A percentile compares a stretch with the other conserved stretches of the same genome.
phyloP scores from a whole-genome alignment of 1,284 basidiomycete species.

The Wolfiporia cocos region DNA sequence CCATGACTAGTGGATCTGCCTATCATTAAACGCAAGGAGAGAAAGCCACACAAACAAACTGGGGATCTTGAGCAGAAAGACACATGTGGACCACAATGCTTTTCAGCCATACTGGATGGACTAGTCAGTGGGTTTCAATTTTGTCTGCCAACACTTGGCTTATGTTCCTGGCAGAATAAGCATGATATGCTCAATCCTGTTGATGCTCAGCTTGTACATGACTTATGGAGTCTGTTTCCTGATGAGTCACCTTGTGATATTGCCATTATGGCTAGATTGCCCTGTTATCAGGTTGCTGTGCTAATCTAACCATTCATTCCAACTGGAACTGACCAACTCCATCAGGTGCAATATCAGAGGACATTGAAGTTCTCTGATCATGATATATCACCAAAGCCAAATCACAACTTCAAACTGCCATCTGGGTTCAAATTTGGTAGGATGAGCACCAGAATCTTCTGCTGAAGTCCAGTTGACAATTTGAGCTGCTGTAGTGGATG shows the following conservation, averaged over 20 bases:
- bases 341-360: constrained; percentile 26
- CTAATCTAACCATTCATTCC: background rate
- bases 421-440: background rate
- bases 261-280: constrained; percentile 30
- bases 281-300: constrained; percentile 32
- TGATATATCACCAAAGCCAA: background rate
- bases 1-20: no score
- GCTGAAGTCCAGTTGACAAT: background rate
- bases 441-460: background rate
- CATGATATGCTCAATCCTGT: constrained; percentile 1
- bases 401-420: background rate
- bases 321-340: constrained; percentile 5
- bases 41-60: background rate
- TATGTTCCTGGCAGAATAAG: background rate
- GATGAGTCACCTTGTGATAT: constrained; percentile 31
- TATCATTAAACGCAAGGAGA: no score
- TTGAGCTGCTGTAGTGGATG: background rate
- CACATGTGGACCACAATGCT: constrained; percentile 12
- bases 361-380: constrained; percentile 12
- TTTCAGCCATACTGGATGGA: background rate
- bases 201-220: background rate
- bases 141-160: background rate
- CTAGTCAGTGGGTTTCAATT: no score
- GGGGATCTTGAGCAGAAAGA: no score
- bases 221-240: constrained; percentile 21